Percentiles rank a stretch among this genome's conserved stretches.
These are phyloP conservation scores for Sporothrix phasma DNA, from an alignment of 2,329 filamentous ascomycete genomes.

Conservation along the genomic window DNA sequence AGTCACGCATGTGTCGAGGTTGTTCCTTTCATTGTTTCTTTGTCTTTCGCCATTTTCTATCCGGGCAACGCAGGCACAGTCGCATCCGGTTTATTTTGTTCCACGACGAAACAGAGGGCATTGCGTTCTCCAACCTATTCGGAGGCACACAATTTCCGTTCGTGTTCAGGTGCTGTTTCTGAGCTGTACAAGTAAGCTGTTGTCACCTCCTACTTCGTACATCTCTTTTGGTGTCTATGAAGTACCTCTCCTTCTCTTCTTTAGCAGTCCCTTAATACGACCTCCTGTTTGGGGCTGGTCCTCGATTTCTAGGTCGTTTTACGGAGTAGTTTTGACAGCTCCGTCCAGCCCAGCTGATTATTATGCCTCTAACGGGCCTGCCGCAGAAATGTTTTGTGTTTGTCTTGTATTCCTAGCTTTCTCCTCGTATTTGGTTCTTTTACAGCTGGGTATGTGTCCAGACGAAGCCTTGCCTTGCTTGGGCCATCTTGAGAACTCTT, in stretches of 20 bases:
- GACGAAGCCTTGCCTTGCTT: not conserved
- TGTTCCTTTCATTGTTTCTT: not conserved
- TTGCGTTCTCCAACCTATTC: too few species aligned
- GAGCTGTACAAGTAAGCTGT: not conserved
- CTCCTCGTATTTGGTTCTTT: too few species aligned
- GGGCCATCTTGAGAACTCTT: not conserved
- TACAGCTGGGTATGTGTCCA: too few species aligned
- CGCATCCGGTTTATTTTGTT: not conserved
- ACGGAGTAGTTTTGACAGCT: not conserved
- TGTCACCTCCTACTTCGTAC: not conserved
- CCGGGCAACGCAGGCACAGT: not conserved
- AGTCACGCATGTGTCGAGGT: not conserved
- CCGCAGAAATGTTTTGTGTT: too few species aligned
- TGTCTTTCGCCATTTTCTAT: not conserved
- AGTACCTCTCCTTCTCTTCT: not conserved
- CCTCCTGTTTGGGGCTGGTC: not conserved
- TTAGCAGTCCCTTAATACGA: not conserved
- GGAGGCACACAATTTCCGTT: too few species aligned
- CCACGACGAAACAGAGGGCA: not conserved
- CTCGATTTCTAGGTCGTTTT: not conserved
- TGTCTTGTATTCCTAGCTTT: not conserved
- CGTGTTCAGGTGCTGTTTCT: not conserved
- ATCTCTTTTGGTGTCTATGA: not conserved
- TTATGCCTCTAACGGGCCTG: constrained; percentile 2
- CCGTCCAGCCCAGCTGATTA: constrained; percentile 3